Conservation (phyloP, 1,284 basidiomycete genomes). For the Apiotrichum sp. region DNA sequence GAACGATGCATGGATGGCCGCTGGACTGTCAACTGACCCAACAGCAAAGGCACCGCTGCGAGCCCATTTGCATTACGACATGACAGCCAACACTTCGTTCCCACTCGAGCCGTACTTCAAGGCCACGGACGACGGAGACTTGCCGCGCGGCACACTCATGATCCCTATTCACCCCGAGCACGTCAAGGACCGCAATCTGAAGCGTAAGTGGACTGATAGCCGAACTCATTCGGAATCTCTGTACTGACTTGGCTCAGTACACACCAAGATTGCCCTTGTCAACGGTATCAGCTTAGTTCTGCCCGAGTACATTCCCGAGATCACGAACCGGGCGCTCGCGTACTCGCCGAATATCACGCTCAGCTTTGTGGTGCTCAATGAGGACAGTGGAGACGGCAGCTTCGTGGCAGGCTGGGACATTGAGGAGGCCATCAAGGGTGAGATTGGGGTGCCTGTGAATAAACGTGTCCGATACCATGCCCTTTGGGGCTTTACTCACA, state of each 20-base stretch:
- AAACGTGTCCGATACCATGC: too few relatives aligned
- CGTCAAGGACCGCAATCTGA: slow-evolving; percentile 24
- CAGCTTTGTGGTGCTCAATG: slow-evolving; percentile 62
- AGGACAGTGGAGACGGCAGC: slow-evolving; percentile 66
- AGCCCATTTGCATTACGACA: slow-evolving; percentile 24
- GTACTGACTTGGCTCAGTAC: slow-evolving; percentile 15
- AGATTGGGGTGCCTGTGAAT: slow-evolving; percentile 29
- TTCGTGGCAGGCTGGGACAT: slow-evolving; percentile 68
- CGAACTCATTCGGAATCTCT: too few relatives aligned
- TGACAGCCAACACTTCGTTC: slow-evolving; percentile 25
- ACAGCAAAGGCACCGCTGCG: slow-evolving; percentile 18
- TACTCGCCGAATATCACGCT: slow-evolving; percentile 67
- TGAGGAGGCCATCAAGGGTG: slow-evolving; percentile 58
- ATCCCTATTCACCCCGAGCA: slow-evolving; percentile 34
- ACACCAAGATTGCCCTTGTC: slow-evolving; percentile 44
- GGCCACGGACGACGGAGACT: slow-evolving; percentile 6
- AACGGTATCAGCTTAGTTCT: slow-evolving; percentile 56
- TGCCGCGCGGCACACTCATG: slow-evolving; percentile 27
- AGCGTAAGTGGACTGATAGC: slow-evolving; percentile 18
- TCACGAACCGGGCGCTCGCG: slow-evolving; percentile 46
- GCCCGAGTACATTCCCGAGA: slow-evolving; percentile 47
- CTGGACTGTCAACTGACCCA: too few relatives aligned
- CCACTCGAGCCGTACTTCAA: slow-evolving; percentile 41
- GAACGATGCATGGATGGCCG: too few relatives aligned
- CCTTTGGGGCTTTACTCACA: neutral